Evolutionary conservation across 208 protist species (phyloP).

Genomic region (Jaenimonas drosophilae): DNA sequence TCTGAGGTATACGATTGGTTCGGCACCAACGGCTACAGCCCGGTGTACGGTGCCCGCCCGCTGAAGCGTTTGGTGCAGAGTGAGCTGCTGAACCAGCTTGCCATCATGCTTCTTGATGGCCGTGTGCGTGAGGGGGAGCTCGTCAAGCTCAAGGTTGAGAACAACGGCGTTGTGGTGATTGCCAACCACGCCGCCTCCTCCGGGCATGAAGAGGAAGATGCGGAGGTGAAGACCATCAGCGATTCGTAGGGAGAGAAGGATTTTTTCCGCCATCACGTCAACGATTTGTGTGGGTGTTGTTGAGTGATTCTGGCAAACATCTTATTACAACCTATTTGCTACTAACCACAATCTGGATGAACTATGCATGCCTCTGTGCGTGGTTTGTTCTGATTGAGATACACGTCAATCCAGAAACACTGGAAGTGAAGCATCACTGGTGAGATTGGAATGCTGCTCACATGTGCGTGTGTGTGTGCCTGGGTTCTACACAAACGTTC

Average conservation of each 20-base stretch:
- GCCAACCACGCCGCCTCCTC: conserved; percentile 49
- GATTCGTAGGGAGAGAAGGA: conserved; percentile 1
- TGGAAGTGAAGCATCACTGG: too few species aligned
- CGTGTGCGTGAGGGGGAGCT: conserved; percentile 64
- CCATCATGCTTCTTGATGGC: conserved; percentile 82
- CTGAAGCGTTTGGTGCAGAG: conserved; percentile 89
- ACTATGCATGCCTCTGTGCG: too few species aligned
- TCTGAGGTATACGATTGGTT: conserved; percentile 79
- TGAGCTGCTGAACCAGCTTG: conserved; percentile 89
- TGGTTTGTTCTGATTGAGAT: too few species aligned
- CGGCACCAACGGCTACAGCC: conserved; percentile 78
- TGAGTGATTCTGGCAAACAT: neutral
- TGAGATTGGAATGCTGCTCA: too few species aligned
- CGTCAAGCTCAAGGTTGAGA: conserved; percentile 32
- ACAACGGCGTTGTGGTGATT: conserved; percentile 33
- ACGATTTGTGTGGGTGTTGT: neutral
- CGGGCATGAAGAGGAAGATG: conserved; percentile 20
- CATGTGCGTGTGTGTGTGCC: too few species aligned
- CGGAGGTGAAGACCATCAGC: conserved; percentile 11
- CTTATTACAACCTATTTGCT: too few species aligned
- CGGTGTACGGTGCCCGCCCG: conserved; percentile 93
- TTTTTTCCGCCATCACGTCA: neutral
- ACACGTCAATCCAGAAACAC: too few species aligned
- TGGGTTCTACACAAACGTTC: too few species aligned
- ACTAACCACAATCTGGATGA: too few species aligned